Evolutionary conservation across 2,329 filamentous ascomycete species (phyloP).

Genomic region (Monosporascus sp.): DNA sequence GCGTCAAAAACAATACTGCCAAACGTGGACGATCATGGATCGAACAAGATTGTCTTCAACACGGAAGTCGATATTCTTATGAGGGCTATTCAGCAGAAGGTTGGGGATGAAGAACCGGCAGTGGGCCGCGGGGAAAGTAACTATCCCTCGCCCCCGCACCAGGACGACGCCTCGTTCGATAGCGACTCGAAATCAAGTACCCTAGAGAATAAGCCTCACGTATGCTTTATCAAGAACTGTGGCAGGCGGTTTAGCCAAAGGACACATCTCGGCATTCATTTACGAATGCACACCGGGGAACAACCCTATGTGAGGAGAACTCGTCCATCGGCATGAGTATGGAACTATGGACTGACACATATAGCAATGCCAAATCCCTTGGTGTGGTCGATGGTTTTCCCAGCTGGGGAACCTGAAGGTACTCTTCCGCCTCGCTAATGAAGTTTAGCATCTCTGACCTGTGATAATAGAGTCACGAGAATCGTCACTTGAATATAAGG

Average conservation of each 20-base stretch:
- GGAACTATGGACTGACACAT: constrained; percentile 17
- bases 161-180: constrained; percentile 19
- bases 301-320: constrained; percentile 76
- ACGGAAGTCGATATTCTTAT: constrained; percentile 85
- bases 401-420: constrained; percentile 89
- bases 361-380: constrained; percentile 60
- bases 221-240: constrained; percentile 70
- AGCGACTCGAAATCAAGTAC: constrained; percentile 7
- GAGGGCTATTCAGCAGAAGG: constrained; percentile 69
- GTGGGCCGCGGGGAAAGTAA: constrained; percentile 20
- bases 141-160: constrained; percentile 26
- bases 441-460: constrained; percentile 9
- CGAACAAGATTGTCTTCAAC: constrained; percentile 59
- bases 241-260: constrained; percentile 83
- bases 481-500: constrained; percentile 81
- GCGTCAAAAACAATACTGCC: constrained; percentile 36
- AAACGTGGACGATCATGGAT: constrained; percentile 42
- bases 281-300: constrained; percentile 79
- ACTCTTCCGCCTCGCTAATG: constrained; percentile 19
- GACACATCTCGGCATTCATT: constrained; percentile 89
- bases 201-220: constrained; percentile 58
- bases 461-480: constrained; percentile 66
- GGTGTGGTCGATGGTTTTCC: constrained; percentile 77
- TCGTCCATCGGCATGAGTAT: not conserved
- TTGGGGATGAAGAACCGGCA: constrained; percentile 15